Percentiles rank a stretch among this genome's conserved stretches.
Conservation (phyloP, 805 yeast genomes). For the Ogataea saltuana region DNA sequence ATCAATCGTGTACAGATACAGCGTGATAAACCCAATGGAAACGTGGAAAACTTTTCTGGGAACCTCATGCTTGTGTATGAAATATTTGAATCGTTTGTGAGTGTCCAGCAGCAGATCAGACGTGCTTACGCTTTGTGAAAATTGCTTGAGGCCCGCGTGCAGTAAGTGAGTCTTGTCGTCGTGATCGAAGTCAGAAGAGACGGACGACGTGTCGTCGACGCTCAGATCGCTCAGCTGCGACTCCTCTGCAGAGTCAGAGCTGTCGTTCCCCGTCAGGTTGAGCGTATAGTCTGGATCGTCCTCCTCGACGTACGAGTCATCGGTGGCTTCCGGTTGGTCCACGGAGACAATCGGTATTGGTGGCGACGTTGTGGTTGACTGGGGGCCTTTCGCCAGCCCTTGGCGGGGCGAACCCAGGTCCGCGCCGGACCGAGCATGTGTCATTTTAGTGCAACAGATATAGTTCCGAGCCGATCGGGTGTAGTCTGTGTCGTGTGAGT, state of each 20-base stretch:
- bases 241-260: conserved; percentile 18
- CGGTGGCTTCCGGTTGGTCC: no score
- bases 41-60: conserved; percentile 89
- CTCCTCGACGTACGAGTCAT: conserved; percentile 30
- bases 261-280: conserved; percentile 18
- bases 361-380: no score
- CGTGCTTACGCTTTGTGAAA: conserved; percentile 20
- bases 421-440: neutral
- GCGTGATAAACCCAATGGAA: conserved; percentile 80
- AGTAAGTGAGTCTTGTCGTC: conserved; percentile 4
- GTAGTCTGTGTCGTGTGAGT: no score
- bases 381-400: no score
- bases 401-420: conserved; percentile 4
- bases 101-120: conserved; percentile 28
- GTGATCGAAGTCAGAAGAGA: conserved; percentile 15
- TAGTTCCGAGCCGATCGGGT: no score
- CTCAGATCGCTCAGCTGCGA: conserved; percentile 20
- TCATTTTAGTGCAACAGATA: no score
- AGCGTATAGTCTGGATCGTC: conserved; percentile 32
- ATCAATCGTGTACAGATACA: conserved; percentile 69
- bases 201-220: conserved; percentile 18
- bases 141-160: neutral
- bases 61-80: conserved; percentile 69
- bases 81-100: conserved; percentile 32
- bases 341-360: no score